Evolutionary conservation across 495 filamentous ascomycete species (phyloP).

Genomic region (Penicillium paxilli): DNA sequence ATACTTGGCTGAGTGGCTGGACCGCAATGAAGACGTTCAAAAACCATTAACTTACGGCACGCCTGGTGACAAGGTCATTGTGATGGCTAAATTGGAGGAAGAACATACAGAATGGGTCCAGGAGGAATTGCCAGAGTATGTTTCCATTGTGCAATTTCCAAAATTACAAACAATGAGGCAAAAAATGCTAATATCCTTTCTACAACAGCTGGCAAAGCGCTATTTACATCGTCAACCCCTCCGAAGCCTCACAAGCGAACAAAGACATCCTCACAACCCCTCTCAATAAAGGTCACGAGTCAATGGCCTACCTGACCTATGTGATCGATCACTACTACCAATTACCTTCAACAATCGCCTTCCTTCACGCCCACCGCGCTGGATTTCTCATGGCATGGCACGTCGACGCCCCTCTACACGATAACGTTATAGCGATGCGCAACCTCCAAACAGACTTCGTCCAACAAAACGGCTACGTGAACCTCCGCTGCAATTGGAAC

Average conservation of each 20-base stretch:
- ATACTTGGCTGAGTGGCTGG: slow-evolving; percentile 40
- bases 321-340: slow-evolving; percentile 69
- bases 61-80: slow-evolving; percentile 47
- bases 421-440: slow-evolving; percentile 55
- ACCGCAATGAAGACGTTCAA: slow-evolving; percentile 15
- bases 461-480: slow-evolving; percentile 60
- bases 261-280: slow-evolving; percentile 32
- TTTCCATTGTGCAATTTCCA: slow-evolving; percentile 3
- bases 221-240: slow-evolving; percentile 66
- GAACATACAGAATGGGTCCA: slow-evolving; percentile 64
- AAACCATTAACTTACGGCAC: slow-evolving; percentile 8
- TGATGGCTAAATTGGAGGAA: slow-evolving; percentile 57
- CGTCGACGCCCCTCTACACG: slow-evolving; percentile 54
- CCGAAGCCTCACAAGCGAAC: slow-evolving; percentile 48
- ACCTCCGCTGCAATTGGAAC: slow-evolving; percentile 65
- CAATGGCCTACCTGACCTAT: slow-evolving; percentile 72
- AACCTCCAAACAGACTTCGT: slow-evolving; percentile 51
- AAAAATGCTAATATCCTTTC: background rate
- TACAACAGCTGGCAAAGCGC: slow-evolving; percentile 52
- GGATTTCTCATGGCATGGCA: slow-evolving; percentile 60
- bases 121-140: slow-evolving; percentile 51
- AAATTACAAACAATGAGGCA: background rate
- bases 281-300: slow-evolving; percentile 74
- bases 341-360: slow-evolving; percentile 65
- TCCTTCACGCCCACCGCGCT: slow-evolving; percentile 65